Percentiles rank a stretch among this genome's conserved stretches.
Evolutionary conservation across 768 basidiomycete genomes (phyloP).

Genomic region (Lactifluus echinatus): DNA sequence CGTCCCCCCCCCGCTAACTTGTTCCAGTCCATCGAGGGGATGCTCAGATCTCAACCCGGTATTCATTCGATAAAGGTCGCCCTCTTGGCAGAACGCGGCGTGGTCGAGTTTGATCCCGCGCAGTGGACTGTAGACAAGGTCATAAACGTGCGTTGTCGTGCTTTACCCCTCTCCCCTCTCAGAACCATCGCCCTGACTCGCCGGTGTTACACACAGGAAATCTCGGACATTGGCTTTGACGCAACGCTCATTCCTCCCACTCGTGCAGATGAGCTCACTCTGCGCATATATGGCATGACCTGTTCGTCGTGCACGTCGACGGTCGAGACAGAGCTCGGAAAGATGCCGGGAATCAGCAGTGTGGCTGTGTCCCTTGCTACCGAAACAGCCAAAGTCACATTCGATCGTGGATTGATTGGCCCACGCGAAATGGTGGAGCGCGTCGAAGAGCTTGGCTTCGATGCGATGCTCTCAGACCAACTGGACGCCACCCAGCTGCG

Average conservation of each 20-base stretch:
- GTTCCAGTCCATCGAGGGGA: constrained; percentile 71
- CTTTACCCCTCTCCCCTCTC: constrained; percentile 13
- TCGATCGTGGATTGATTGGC: constrained; percentile 63
- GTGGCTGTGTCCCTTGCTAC: constrained; percentile 71
- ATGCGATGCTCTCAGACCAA: constrained; percentile 77
- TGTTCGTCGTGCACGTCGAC: constrained; percentile 74
- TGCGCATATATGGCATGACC: constrained; percentile 89
- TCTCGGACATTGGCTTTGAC: constrained; percentile 89
- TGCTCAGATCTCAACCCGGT: constrained; percentile 77
- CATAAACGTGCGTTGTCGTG: constrained; percentile 67
- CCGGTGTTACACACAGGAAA: constrained; percentile 49
- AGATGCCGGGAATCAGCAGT: constrained; percentile 62
- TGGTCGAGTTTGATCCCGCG: constrained; percentile 79
- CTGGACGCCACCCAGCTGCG: constrained; percentile 76
- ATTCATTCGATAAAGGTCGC: constrained; percentile 90
- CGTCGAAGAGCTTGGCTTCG: constrained; percentile 84
- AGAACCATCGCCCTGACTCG: background rate
- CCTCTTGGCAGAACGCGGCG: constrained; percentile 88
- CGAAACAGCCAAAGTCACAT: constrained; percentile 65
- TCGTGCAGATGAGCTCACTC: constrained; percentile 56
- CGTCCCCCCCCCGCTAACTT: background rate
- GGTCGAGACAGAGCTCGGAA: constrained; percentile 60
- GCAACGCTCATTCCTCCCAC: constrained; percentile 64
- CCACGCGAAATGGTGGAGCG: constrained; percentile 84
- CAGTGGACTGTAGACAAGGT: constrained; percentile 80